phyloP scores from a whole-genome alignment of 495 filamentous ascomycete genomes.

The Chaetomidium leptoderma region DNA sequence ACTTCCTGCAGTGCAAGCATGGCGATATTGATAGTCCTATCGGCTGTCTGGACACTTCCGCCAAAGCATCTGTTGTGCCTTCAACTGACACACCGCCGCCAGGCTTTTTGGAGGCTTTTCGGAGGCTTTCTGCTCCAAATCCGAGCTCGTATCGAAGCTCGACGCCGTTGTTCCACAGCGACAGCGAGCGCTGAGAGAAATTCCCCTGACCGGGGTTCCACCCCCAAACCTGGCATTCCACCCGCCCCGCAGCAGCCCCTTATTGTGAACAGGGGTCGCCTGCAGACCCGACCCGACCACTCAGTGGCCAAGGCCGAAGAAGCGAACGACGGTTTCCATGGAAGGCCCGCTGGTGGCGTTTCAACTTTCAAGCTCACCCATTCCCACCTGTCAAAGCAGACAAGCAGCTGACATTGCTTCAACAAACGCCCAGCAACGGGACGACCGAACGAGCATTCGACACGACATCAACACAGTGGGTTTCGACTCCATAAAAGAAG shows the following conservation, averaged over 20 bases:
- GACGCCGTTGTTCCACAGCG: slow-evolving; percentile 3
- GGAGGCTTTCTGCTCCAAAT: neutral
- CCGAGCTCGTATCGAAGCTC: slow-evolving; percentile 3
- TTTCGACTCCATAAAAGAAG: too few relatives aligned
- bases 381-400: neutral
- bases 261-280: neutral
- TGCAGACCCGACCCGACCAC: neutral
- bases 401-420: neutral
- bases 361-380: slow-evolving; percentile 8
- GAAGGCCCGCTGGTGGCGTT: neutral
- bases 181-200: neutral
- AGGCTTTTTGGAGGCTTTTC: too few relatives aligned
- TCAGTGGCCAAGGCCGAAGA: slow-evolving; percentile 1
- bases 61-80: neutral
- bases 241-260: slow-evolving; percentile 6
- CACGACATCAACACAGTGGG: too few relatives aligned
- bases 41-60: neutral
- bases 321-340: neutral
- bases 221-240: neutral
- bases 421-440: neutral
- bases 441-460: too few relatives aligned
- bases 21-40: neutral
- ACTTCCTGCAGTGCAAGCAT: neutral
- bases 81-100: neutral
- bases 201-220: slow-evolving; percentile 7